These are phyloP conservation scores for Microstegium vimineum DNA, from an alignment of 176 grass and related monocot genomes.

Conservation along the genomic window DNA sequence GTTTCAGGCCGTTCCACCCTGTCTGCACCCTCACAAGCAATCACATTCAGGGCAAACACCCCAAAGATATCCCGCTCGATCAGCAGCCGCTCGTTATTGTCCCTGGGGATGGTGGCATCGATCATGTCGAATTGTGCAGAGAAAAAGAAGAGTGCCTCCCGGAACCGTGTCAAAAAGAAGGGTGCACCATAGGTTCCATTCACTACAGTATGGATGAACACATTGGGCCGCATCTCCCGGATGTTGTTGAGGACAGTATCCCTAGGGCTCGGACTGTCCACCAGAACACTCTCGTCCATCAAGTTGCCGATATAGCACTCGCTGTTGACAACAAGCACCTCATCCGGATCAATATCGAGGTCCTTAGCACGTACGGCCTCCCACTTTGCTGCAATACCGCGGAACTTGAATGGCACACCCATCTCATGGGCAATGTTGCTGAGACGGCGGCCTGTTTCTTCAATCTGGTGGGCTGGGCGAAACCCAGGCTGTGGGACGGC, in stretches of 20 bases:
- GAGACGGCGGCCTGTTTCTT: conserved; percentile 43
- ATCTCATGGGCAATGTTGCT: conserved; percentile 15
- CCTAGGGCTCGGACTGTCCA: conserved; percentile 7
- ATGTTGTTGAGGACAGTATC: conserved; percentile 13
- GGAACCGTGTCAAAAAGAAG: not conserved
- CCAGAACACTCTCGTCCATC: not conserved
- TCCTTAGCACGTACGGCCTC: conserved; percentile 2
- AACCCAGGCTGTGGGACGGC: conserved; percentile 41
- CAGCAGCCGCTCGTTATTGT: not conserved
- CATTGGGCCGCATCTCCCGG: conserved; percentile 29
- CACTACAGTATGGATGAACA: conserved; percentile 3
- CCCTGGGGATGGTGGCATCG: not conserved
- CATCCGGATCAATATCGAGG: conserved; percentile 7
- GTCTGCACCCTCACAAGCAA: conserved; percentile 1
- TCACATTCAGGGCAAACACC: not conserved
- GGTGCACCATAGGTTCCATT: conserved; percentile 17
- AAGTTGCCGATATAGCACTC: not conserved
- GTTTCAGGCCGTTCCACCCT: conserved; percentile 13
- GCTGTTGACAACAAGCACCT: conserved; percentile 6
- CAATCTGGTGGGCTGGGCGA: conserved; percentile 36
- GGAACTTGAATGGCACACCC: conserved; percentile 1
- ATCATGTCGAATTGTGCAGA: not conserved
- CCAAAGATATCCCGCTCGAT: not conserved
- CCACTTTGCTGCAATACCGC: conserved; percentile 15
- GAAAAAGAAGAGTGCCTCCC: conserved; percentile 8